Conservation (phyloP, 495 filamentous ascomycete genomes). For the Xylaria telfairii region DNA sequence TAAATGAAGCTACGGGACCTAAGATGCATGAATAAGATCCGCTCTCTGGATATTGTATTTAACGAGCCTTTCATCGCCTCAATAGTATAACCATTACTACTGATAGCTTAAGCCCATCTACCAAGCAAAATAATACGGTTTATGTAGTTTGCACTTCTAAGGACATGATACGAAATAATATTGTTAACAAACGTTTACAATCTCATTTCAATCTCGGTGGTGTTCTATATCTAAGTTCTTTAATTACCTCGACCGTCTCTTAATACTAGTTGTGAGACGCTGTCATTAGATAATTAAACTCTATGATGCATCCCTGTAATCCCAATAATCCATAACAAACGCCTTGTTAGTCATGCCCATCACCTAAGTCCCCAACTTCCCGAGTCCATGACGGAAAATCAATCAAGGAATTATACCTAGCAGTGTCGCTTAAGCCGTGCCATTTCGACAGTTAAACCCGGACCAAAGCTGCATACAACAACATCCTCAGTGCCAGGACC, state of each 20-base stretch:
- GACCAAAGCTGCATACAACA: conserved; percentile 53
- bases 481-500: conserved; percentile 45
- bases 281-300: background rate
- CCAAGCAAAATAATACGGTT: too few species aligned
- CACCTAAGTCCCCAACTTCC: background rate
- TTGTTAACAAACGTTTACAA: background rate
- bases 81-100: background rate
- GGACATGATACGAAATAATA: background rate
- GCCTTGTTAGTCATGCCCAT: background rate
- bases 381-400: background rate
- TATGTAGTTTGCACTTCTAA: too few species aligned
- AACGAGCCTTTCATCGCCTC: background rate
- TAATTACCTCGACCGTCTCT: background rate
- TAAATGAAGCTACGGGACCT: background rate
- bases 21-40: background rate
- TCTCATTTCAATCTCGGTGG: background rate
- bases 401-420: background rate
- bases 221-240: background rate
- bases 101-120: background rate
- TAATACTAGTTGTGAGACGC: background rate
- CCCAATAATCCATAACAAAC: background rate
- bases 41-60: background rate
- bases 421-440: conserved; percentile 24
- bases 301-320: background rate
- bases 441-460: conserved; percentile 54